Conservation (phyloP, 2,329 filamentous ascomycete genomes). For the Pseudocercospora fijiensis region DNA sequence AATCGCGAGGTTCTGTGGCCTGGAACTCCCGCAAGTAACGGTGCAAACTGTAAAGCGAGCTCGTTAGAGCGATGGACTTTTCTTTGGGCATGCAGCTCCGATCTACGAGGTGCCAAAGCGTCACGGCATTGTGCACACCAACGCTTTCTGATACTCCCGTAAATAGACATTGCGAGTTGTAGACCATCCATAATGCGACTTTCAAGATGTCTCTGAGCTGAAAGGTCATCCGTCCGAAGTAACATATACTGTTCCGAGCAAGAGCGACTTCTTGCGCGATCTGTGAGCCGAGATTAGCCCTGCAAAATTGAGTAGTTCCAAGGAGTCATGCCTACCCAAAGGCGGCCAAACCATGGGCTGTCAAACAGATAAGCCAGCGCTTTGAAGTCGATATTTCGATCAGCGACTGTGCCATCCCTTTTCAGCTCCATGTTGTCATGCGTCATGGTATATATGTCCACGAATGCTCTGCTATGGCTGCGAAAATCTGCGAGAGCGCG, state of each 20-base stretch:
- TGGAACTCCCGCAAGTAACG: neutral
- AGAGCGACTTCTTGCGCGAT: slow-evolving; percentile 14
- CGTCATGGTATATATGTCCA: neutral
- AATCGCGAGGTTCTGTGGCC: neutral
- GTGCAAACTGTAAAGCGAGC: neutral
- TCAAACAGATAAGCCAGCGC: neutral
- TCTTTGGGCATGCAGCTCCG: neutral
- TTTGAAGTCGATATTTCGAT: slow-evolving; percentile 2
- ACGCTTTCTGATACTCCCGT: neutral
- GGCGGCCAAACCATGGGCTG: neutral
- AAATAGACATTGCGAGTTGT: neutral
- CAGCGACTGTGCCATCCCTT: neutral
- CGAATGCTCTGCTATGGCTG: neutral
- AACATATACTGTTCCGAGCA: slow-evolving; percentile 1
- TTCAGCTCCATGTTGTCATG: neutral
- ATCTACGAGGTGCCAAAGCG: slow-evolving; percentile 1
- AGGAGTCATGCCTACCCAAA: neutral
- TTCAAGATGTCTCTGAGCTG: neutral
- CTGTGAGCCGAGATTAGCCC: neutral
- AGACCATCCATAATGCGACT: neutral
- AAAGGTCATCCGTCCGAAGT: neutral
- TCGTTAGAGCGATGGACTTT: neutral
- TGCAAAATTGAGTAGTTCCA: neutral
- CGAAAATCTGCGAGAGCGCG: neutral
- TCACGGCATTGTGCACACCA: neutral